Base-by-base conservation (phyloP, 140 eudicot species). In the Flaveria floridana region DNA sequence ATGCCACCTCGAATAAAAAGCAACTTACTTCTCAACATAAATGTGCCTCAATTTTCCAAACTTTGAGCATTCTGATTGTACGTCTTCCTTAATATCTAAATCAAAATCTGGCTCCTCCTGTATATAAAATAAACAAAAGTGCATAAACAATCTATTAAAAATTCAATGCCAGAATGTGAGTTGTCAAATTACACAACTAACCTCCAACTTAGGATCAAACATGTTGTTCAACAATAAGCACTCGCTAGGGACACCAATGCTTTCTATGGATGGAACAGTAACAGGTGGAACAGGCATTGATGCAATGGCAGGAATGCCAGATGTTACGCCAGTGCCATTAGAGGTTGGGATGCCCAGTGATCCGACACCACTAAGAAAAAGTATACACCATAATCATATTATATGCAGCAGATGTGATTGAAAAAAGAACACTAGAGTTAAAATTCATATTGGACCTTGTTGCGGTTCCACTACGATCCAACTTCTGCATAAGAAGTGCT, bases 151-250 rank as follows among this genome's bases (percentile, higher is more conserved):
- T 44, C 44, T 59, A 16, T 46, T 47, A 52, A 41, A 74, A 37
- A 64, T 23, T 21, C 13, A 71, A 9, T 34, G 13, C 46, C 72
- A 11, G 20, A n/a, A 70, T 65, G 30, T 53, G 71, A 69, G 30
- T 34, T 26, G 34, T 18, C 18, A 50, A 25, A 72, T 39, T 73
- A 30, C 51, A 19, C 6, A 1, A 56, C 86, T 23, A 48, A 90
- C 97, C 96, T 91, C 96, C 71, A 84, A 30, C 14, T 70, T 83
- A 13, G 88, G 96, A 89, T 91, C 97, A 82, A 91, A 91, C 97
- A 91, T 91, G 85, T 91, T 91, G 79, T 87, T 91, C 87, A 91
- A 51, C 83, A 91, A 69, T 6, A 91, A 74, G 74, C 96, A 91
- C 79, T 91, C 97, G 79, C 89, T 89, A 19, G 96, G 94, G 65